A percentile compares a stretch with the other conserved stretches of the same genome.
These are phyloP conservation scores for Pyrenophora graminea DNA, from an alignment of 2,329 filamentous ascomycete genomes.

Conservation along the genomic window DNA sequence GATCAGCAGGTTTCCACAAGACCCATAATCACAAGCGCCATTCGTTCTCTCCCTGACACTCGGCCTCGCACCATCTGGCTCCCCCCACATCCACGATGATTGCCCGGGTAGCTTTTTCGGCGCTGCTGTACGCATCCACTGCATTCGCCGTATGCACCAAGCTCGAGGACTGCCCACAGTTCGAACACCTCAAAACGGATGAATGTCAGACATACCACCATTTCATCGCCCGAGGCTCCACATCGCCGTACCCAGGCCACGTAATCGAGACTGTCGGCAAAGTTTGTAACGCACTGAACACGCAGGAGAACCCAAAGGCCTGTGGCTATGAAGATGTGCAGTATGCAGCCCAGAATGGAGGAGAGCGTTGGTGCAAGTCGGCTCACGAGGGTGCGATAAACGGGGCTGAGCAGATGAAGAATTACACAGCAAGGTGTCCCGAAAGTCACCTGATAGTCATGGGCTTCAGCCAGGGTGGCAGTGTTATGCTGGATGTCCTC, in stretches of 20 bases:
- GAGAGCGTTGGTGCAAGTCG: conserved; percentile 31
- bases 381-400: conserved; percentile 33
- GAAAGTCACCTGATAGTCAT: conserved; percentile 34
- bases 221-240: conserved; percentile 33
- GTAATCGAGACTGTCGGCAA: conserved; percentile 33
- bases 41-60: conserved; percentile 1
- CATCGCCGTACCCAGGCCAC: conserved; percentile 34
- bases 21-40: neutral
- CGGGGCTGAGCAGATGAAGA: conserved; percentile 32
- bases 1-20: conserved; percentile 2
- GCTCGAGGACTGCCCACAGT: conserved; percentile 32
- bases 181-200: conserved; percentile 26
- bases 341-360: conserved; percentile 32
- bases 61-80: neutral
- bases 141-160: conserved; percentile 33
- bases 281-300: conserved; percentile 31
- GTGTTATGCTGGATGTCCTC: conserved; percentile 29
- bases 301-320: conserved; percentile 25
- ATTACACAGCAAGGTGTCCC: conserved; percentile 33
- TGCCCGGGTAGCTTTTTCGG: conserved; percentile 21
- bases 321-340: conserved; percentile 36
- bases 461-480: conserved; percentile 36
- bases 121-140: conserved; percentile 23
- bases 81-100: conserved; percentile 23
- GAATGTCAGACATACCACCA: conserved; percentile 34